Base-by-base conservation (phyloP, 208 protist species). In the Strigomonas galati region DNA sequence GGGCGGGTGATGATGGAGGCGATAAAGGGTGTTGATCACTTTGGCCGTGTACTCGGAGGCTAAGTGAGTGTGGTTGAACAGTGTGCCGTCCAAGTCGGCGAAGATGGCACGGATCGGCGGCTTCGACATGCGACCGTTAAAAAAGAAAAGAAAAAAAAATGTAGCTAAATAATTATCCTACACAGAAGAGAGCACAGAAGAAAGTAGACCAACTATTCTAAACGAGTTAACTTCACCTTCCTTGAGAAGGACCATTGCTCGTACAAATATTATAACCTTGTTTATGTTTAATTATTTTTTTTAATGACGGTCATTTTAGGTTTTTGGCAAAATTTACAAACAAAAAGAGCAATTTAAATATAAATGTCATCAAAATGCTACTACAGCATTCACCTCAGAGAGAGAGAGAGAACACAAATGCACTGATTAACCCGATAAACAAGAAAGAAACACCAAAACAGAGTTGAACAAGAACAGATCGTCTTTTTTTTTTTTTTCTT, bases 71-170 rank as follows among this genome's bases (percentile, higher is more conserved):
- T 51, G 53, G 21, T 64, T 67, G 23, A 79, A 32, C 31, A 74
- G 57, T 17, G 74, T 79, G 10, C 74, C 62, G 58, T 79, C 74
- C 35, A 79, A 19, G 53, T 79, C 74, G 10, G 63, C 55, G 40
- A 72, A 53, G 27, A 78, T 62, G 23, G 62, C 55, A 54, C 62
- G 14, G 7, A 68, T 37, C 3, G 48, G 32, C 4, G 17, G 15
- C 51, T 31, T 24, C 1, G 43, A 43, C 23, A 64, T 23, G 3
- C 26, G 3, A 7, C 24, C 9, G 6, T 54, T 19, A 54, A 54
- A 54, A 17, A 54, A 17, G 15, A 56, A 27, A 56, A 56, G 4
- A 32, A 2, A 56, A 56, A 56, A 27, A 10, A 2, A 4, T 9
- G 49, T 28, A 54, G 49, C n/a, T 21, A 49, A 49, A 49, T 14